A percentile compares a stretch with the other conserved stretches of the same genome.
Conservation (phyloP, 1,284 basidiomycete species). For the Schizopora paradoxa region DNA sequence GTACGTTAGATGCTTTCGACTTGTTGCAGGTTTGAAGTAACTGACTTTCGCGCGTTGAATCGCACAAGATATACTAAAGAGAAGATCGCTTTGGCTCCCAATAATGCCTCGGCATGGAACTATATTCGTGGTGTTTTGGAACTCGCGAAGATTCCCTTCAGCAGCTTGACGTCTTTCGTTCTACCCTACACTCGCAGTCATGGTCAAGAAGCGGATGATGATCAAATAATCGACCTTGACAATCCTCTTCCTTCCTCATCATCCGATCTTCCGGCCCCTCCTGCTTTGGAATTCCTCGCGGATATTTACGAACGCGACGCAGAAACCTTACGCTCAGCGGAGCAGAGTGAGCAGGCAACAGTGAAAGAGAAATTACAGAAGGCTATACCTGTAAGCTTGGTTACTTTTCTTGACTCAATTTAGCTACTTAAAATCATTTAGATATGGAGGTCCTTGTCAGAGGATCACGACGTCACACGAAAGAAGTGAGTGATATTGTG, state of each 20-base stretch:
- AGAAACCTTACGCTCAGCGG: too few species aligned
- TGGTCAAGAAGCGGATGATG: constrained; percentile 11
- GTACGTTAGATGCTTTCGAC: constrained; percentile 41
- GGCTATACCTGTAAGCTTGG: constrained; percentile 45
- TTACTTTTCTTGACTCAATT: constrained; percentile 9
- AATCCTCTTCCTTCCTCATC: constrained; percentile 61
- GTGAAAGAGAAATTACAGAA: constrained; percentile 37
- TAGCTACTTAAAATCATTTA: constrained; percentile 24
- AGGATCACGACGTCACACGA: constrained; percentile 71
- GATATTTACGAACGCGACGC: constrained; percentile 74
- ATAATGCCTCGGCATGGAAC: constrained; percentile 93
- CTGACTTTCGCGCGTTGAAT: background rate
- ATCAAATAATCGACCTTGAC: constrained; percentile 58
- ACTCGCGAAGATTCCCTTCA: constrained; percentile 51
- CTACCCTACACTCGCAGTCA: constrained; percentile 47
- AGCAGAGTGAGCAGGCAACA: constrained; percentile 33
- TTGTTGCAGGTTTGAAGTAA: background rate
- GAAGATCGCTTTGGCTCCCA: constrained; percentile 81
- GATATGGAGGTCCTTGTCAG: constrained; percentile 70
- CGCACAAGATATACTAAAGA: constrained; percentile 54
- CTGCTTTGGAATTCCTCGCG: constrained; percentile 83
- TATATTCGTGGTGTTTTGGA: constrained; percentile 80
- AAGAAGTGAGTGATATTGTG: constrained; percentile 52
- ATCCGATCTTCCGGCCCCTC: constrained; percentile 68
- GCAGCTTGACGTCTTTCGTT: constrained; percentile 54